Percentiles rank a stretch among this genome's conserved stretches.
These are phyloP conservation scores for Dendrostoma leiphaemia DNA, from an alignment of 2,329 filamentous ascomycete genomes.

Conservation along the genomic window DNA sequence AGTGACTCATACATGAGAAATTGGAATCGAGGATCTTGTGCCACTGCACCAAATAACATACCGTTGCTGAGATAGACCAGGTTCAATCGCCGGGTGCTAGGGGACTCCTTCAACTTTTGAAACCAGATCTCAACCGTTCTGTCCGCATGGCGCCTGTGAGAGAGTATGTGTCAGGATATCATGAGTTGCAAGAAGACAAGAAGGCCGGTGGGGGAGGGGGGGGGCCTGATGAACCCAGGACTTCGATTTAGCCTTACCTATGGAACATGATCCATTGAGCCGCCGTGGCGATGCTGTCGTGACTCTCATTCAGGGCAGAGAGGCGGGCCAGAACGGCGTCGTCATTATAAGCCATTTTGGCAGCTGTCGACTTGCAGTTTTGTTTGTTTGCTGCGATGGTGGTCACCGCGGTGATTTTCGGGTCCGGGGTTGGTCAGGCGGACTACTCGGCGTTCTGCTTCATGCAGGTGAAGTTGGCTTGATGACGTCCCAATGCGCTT, in stretches of 20 bases:
- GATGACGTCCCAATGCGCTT: too few species aligned
- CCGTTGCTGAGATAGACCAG: constrained; percentile 94
- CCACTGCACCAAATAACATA: too few species aligned
- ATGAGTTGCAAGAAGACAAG: not conserved
- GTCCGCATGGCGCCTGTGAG: constrained; percentile 78
- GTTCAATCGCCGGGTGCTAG: constrained; percentile 81
- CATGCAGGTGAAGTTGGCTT: not conserved
- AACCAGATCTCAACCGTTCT: constrained; percentile 91
- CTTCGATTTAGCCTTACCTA: too few species aligned
- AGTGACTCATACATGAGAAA: not conserved
- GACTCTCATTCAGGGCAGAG: constrained; percentile 91
- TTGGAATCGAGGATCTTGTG: too few species aligned
- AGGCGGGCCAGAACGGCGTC: constrained; percentile 94
- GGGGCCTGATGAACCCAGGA: too few species aligned
- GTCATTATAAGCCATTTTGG: constrained; percentile 86
- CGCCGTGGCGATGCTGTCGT: constrained; percentile 93
- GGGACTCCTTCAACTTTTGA: constrained; percentile 82
- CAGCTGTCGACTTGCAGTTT: not conserved
- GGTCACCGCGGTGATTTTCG: not conserved
- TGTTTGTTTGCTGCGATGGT: not conserved
- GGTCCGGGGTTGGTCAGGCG: not conserved
- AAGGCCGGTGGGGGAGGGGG: not conserved
- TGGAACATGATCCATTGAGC: constrained; percentile 99
- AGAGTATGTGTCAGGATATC: constrained; percentile 1
- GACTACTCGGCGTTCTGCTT: not conserved